phyloP scores from a whole-genome alignment of 106 monocot genomes.

The Dactylorhiza incarnata region DNA sequence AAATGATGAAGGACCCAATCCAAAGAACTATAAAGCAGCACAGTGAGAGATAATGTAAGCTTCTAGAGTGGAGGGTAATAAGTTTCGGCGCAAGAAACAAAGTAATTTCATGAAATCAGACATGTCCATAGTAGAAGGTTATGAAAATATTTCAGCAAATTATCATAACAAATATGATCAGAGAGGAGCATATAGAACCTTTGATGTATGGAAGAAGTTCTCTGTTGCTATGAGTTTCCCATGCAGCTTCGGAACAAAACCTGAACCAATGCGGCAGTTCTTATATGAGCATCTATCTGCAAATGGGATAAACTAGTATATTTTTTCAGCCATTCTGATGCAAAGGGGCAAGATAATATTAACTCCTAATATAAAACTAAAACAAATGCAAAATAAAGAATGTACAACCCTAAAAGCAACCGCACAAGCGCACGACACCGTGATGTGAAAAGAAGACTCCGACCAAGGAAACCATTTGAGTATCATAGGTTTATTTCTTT shows the following conservation, averaged over 20 bases:
- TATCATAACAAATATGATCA: background rate
- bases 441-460: background rate
- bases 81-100: background rate
- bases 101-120: background rate
- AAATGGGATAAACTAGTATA: slow-evolving; percentile 7
- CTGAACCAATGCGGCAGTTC: slow-evolving; percentile 38
- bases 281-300: slow-evolving; percentile 45
- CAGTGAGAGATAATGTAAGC: background rate
- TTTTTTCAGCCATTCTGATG: background rate
- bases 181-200: slow-evolving; percentile 26
- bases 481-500: too few relatives aligned
- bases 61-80: background rate
- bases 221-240: slow-evolving; percentile 70
- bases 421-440: background rate
- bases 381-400: background rate
- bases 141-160: background rate
- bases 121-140: background rate
- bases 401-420: background rate
- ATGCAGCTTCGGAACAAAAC: slow-evolving; percentile 45
- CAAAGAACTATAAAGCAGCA: slow-evolving; percentile 58
- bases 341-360: background rate
- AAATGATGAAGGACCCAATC: slow-evolving; percentile 36
- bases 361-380: background rate
- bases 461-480: background rate
- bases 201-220: slow-evolving; percentile 72